Evolutionary conservation across 208 protist genomes (phyloP).

Genomic region (Spironucleus salmonicida): DNA sequence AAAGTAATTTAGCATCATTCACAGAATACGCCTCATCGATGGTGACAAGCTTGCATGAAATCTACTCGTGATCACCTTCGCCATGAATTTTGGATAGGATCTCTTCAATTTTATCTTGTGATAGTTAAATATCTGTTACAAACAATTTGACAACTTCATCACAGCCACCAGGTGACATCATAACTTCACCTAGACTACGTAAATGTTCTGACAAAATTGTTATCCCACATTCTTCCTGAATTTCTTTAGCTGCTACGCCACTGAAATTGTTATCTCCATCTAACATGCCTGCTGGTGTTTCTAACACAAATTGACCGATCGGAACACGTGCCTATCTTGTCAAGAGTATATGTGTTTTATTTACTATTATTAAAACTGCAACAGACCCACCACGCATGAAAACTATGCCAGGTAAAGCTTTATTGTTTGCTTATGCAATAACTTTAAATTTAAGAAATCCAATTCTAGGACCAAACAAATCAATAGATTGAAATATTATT

Average conservation of each 20-base stretch:
- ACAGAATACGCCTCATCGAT: not conserved
- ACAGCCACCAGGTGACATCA: not conserved
- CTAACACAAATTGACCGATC: not conserved
- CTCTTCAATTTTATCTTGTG: not conserved
- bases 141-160: not conserved
- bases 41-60: not conserved
- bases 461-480: constrained; percentile 5
- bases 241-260: not conserved
- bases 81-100: not conserved
- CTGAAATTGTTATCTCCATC: not conserved
- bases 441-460: constrained; percentile 8
- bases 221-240: not conserved
- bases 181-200: not conserved
- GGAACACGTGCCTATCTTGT: constrained; percentile 5
- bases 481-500: not conserved
- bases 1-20: not conserved
- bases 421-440: not conserved
- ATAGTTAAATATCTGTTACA: not conserved
- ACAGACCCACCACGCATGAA: constrained; percentile 26
- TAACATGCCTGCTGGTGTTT: constrained; percentile 5
- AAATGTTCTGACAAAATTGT: not conserved
- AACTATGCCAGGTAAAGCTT: not conserved
- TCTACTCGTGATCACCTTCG: not conserved
- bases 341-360: not conserved
- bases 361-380: not conserved